These are phyloP conservation scores for Parascedosporium putredinis DNA, from an alignment of 2,329 filamentous ascomycete species.

Conservation along the genomic window DNA sequence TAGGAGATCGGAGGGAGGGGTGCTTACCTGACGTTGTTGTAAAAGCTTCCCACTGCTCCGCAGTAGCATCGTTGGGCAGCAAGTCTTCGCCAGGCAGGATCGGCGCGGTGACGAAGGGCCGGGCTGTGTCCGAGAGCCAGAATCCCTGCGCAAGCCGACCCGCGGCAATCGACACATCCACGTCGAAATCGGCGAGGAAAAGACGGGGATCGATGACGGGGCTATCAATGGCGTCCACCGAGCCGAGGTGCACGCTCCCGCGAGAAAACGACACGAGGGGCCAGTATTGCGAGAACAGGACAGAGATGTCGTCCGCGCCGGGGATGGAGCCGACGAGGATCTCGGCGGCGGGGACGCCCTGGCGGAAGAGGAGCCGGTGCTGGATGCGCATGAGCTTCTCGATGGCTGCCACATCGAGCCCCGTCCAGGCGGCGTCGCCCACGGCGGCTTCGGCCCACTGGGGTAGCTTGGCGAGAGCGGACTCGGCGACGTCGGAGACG, in stretches of 20 bases:
- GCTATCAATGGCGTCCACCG: conserved; percentile 20
- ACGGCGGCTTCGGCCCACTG: conserved; percentile 21
- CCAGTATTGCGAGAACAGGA: conserved; percentile 22
- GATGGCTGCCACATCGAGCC: conserved; percentile 20
- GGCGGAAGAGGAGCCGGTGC: conserved; percentile 35
- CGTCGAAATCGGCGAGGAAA: not conserved
- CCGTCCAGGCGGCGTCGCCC: conserved; percentile 15
- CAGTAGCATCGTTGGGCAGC: conserved; percentile 19
- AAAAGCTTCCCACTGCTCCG: conserved; percentile 26
- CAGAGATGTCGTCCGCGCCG: conserved; percentile 18
- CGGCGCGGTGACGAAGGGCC: conserved; percentile 12
- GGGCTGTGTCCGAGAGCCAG: conserved; percentile 20
- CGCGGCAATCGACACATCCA: conserved; percentile 19
- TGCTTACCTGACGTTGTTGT: conserved; percentile 21
- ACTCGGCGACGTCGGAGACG: conserved; percentile 15
- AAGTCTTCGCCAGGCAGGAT: conserved; percentile 14
- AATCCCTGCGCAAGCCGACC: conserved; percentile 22
- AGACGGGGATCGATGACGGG: conserved; percentile 21
- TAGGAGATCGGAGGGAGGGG: too few relatives aligned
- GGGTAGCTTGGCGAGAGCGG: conserved; percentile 16
- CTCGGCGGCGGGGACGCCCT: conserved; percentile 34
- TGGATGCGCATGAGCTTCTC: conserved; percentile 32
- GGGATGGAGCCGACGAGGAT: conserved; percentile 26
- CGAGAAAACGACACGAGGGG: conserved; percentile 30
- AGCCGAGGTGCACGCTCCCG: conserved; percentile 45